Base-by-base conservation (phyloP, 2,329 filamentous ascomycete species). In the Kalaharituber pfeilii region DNA sequence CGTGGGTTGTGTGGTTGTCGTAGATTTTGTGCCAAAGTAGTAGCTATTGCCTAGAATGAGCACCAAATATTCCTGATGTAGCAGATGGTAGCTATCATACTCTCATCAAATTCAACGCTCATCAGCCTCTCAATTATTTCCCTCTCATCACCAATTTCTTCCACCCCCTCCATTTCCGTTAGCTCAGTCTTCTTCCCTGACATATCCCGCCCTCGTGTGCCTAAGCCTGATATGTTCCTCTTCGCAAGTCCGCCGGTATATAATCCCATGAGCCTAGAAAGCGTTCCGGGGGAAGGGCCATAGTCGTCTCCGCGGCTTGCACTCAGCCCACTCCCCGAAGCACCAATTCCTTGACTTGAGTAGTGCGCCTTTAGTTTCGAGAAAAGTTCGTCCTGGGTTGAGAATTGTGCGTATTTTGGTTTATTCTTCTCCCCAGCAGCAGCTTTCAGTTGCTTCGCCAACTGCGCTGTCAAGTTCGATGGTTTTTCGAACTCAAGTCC, bases 401-500 rank as follows among this genome's bases (percentile, higher is more conserved):
- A 53, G 22, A 47, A 47, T 22, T 47, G 15, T 22, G 42, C 42
- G 25, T 47, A 47, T 24, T 47, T 47, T 25, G 42, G 42, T 25
- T 47, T 47, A 13, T 15, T 11, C 2, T 47, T 25, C 42, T 47
- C 42, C 15, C 11, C n/a, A 20, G 18, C 42, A 47, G 42, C n/a
- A 22, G 42, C 42, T 24, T 47, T 47, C 15, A 47, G 42, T 47
- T 47, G 42, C 24, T 47, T 47, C 25, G 18, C 42, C 7, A 94
- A 72, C 66, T 98, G 91, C 26, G 77, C 75, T 60, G 85, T 82
- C 58, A 98, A 87, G 57, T 86, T 86, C 56, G 85, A 91, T 8
- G 84, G 80, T 63, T 89, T 88, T 64, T 89, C 86, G 66, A 98
- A 93, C 63, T 85, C 80, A 67, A 98, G 81, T 33, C 84, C 86